Evolutionary conservation across 176 grass and related monocot species (phyloP).

Genomic region (Typha latifolia): DNA sequence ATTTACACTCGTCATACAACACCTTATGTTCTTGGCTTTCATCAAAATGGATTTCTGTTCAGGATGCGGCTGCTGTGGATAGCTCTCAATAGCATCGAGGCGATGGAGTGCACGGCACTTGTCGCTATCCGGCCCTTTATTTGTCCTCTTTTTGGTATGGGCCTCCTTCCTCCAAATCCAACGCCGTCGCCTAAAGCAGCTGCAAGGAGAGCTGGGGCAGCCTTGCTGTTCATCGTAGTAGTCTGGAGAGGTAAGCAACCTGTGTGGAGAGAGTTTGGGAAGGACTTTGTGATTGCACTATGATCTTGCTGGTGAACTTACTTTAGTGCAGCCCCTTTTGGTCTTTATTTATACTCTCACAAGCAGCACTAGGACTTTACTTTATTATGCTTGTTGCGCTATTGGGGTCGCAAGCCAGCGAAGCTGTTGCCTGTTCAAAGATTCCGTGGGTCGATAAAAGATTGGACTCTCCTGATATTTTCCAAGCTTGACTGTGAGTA

Average conservation of each 20-base stretch:
- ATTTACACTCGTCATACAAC: neutral
- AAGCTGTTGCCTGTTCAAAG: neutral
- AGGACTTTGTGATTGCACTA: neutral
- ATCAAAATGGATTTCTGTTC: slow-evolving; percentile 10
- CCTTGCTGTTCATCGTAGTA: neutral
- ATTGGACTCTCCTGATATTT: neutral
- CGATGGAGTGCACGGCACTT: slow-evolving; percentile 10
- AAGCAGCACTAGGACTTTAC: neutral
- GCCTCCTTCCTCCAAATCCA: slow-evolving; percentile 5
- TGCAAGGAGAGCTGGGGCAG: slow-evolving; percentile 2
- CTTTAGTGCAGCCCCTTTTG: neutral
- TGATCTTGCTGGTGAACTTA: neutral
- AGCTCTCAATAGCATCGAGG: slow-evolving; percentile 16
- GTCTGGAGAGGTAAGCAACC: neutral
- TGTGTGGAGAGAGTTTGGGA: neutral
- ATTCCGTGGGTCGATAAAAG: neutral
- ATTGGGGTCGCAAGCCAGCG: neutral
- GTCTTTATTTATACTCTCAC: neutral
- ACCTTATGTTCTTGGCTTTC: neutral
- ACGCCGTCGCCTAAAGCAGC: neutral
- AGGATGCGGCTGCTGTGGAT: slow-evolving; percentile 19
- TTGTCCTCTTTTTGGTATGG: slow-evolving; percentile 32
- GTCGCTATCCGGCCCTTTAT: slow-evolving; percentile 34
- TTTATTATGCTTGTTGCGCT: neutral
- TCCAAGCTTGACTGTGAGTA: neutral